These are phyloP conservation scores for Neckera pumila DNA, from an alignment of 225 moss, liverwort and hornwort species.

Conservation along the genomic window DNA sequence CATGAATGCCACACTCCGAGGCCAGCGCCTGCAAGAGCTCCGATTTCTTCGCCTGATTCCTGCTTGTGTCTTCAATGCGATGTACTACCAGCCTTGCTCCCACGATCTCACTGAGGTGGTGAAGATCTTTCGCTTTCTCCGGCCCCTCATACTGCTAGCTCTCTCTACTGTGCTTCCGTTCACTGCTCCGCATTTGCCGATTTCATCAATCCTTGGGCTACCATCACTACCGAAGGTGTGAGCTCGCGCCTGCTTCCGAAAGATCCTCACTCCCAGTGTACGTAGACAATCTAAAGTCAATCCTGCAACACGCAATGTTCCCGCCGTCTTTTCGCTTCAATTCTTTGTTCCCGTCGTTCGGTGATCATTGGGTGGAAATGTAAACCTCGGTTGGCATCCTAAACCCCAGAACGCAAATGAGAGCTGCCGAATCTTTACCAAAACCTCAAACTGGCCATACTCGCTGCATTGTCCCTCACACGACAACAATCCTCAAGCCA, in stretches of 20 bases:
- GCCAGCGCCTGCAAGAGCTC: background rate
- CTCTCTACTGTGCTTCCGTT: background rate
- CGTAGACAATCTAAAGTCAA: background rate
- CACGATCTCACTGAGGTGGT: background rate
- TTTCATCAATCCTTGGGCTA: background rate
- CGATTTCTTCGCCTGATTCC: background rate
- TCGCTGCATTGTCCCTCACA: background rate
- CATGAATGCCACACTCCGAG: constrained; percentile 4
- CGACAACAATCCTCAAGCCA: background rate
- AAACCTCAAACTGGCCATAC: background rate
- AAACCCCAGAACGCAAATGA: background rate
- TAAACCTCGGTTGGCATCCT: background rate
- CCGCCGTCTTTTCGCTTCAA: background rate
- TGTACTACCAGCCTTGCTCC: background rate
- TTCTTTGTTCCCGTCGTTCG: background rate
- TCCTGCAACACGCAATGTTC: background rate
- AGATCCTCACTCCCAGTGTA: background rate
- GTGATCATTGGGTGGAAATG: background rate
- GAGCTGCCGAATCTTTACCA: background rate
- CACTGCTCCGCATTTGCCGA: constrained; percentile 1
- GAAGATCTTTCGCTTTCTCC: constrained; percentile 34
- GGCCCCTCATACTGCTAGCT: constrained; percentile 37
- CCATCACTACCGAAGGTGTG: background rate
- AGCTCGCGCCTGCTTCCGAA: background rate
- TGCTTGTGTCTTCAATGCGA: background rate